Base-by-base conservation (phyloP, 139 green algal species). In the Tetraselmis chui region DNA sequence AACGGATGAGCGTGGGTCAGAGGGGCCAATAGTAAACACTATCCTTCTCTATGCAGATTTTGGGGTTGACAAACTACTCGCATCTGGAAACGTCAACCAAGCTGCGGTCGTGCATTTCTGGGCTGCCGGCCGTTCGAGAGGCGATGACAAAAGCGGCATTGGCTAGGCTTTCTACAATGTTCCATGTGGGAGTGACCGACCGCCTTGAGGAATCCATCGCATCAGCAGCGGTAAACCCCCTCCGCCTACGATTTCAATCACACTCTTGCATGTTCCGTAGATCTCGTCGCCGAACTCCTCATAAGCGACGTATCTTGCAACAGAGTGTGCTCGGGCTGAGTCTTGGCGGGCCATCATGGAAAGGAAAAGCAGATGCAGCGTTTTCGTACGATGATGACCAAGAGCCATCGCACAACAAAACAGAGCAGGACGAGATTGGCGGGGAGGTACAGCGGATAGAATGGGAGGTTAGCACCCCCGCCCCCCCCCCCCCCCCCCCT, bases 51-150 rank as follows among this genome's bases (percentile, higher is more conserved):
- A 28, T 85, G 80, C 87, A 97, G 92, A 86, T 98, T 30, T 87
- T 98, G 28, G 94, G 94, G 31, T 75, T 95, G 27, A 97, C 93
- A 32, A 96, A 95, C 85, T 94, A 93, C 81, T 94, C 89, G 5
- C 88, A 95, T 77, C 96, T 91, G 92, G 77, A 80, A 23, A 87
- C 90, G 23, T 90, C 91, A 0, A 29, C 1, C 1, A 22, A 59
- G 18, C 84, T 97, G 82, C 85, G 93, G 1, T 18, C 32, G n/a
- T 97, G 94, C 85, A 28, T 88, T 25, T 67, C 45, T 5, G 45
- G 45, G 11, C 18, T 67, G 45, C 45, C 45, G 11, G 18, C 5
- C 18, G 45, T 67, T 5, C 5, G 18, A 67, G 45, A 67, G 45
- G 45, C 45, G 5, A 67, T 67, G 45, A 67, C 45, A 5, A 67